Percentiles rank a stretch among this genome's conserved stretches.
Evolutionary conservation across 768 basidiomycete genomes (phyloP).

Genomic region (Lactarius sanguifluus): DNA sequence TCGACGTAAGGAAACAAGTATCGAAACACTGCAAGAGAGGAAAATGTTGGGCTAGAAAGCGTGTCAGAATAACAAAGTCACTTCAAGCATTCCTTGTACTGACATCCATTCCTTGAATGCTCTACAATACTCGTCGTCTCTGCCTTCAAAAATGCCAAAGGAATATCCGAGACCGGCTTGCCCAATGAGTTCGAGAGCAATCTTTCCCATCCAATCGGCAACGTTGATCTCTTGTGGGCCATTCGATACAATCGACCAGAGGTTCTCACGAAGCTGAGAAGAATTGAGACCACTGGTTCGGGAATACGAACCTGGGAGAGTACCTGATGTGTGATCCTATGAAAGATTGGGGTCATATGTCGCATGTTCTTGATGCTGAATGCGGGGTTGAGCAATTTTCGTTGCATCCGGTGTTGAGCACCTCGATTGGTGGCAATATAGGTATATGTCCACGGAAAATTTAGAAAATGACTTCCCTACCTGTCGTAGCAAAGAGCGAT

Average conservation of each 20-base stretch:
- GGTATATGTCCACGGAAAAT: neutral
- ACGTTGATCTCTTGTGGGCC: constrained; percentile 26
- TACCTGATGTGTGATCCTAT: constrained; percentile 25
- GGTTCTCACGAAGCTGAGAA: neutral
- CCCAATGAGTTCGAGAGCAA: constrained; percentile 31
- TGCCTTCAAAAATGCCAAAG: constrained; percentile 18
- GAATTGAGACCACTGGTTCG: neutral
- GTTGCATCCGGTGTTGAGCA: constrained; percentile 14
- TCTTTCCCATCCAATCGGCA: constrained; percentile 26
- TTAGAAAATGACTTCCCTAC: neutral
- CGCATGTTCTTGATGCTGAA: constrained; percentile 31
- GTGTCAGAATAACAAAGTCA: neutral
- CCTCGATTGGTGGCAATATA: neutral
- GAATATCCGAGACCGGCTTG: constrained; percentile 32
- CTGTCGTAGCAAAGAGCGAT: neutral
- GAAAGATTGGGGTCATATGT: constrained; percentile 29
- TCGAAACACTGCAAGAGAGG: constrained; percentile 10
- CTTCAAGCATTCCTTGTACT: neutral
- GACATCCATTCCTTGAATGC: constrained; percentile 29
- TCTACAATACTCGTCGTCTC: neutral
- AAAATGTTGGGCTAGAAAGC: constrained; percentile 17
- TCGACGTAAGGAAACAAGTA: constrained; percentile 23
- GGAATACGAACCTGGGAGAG: neutral
- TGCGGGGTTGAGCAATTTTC: constrained; percentile 23
- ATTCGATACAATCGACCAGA: neutral